Evolutionary conservation across 306 rosid species (phyloP).

Genomic region (Biancaea sappan): DNA sequence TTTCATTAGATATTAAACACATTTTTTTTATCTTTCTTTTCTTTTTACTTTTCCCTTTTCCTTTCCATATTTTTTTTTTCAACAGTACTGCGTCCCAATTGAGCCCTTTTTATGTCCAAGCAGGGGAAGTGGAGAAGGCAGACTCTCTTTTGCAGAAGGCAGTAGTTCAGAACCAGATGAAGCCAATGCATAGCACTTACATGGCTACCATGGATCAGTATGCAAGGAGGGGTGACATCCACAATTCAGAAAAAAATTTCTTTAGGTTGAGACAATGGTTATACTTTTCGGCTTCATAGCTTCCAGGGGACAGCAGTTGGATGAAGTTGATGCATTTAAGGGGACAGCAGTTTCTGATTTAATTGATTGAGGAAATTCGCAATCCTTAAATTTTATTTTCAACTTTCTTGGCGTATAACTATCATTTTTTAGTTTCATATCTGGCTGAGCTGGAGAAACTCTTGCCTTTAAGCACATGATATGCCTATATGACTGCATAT

Average conservation of each 20-base stretch:
- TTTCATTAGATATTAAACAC: no score
- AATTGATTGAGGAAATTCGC: constrained; percentile 50
- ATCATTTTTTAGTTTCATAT: neutral
- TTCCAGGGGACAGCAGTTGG: constrained; percentile 45
- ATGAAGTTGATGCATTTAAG: constrained; percentile 49
- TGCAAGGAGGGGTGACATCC: constrained; percentile 56
- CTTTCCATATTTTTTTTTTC: no score
- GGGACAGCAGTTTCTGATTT: constrained; percentile 50
- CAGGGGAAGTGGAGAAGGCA: constrained; percentile 62
- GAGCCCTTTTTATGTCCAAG: constrained; percentile 52
- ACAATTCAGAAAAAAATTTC: constrained; percentile 55
- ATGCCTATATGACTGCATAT: no score
- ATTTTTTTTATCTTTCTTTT: no score
- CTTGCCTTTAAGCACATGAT: neutral
- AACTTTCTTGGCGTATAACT: neutral
- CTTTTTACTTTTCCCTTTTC: no score
- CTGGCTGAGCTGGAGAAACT: neutral
- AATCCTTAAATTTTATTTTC: neutral
- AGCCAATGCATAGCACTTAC: constrained; percentile 46
- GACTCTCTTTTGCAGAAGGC: constrained; percentile 59
- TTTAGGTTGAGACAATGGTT: constrained; percentile 50
- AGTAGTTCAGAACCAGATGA: constrained; percentile 34
- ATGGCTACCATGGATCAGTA: constrained; percentile 49
- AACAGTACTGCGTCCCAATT: no score
- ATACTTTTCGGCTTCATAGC: constrained; percentile 34